Percentiles rank a stretch among this genome's conserved stretches.
Conservation (phyloP, 1,284 basidiomycete genomes). For the Singerocomus rubriflavus region DNA sequence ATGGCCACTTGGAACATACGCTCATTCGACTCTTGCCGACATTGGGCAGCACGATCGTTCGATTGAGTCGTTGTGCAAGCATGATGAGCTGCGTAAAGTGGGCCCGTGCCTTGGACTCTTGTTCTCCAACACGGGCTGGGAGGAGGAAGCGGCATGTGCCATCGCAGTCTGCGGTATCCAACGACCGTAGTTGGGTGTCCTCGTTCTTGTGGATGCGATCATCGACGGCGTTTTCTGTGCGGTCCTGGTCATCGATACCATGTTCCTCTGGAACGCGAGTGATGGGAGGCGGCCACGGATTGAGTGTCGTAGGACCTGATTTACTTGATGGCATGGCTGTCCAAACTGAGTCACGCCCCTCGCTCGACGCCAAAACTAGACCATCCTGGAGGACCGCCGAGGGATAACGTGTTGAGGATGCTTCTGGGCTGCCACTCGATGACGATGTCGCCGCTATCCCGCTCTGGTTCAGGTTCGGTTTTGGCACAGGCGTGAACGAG, state of each 20-base stretch:
- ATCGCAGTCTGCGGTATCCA: slow-evolving; percentile 16
- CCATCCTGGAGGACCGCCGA: background rate
- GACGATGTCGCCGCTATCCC: background rate
- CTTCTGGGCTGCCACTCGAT: background rate
- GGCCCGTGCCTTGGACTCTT: slow-evolving; percentile 47
- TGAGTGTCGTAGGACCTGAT: background rate
- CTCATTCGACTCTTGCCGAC: slow-evolving; percentile 49
- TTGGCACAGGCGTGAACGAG: slow-evolving; percentile 5
- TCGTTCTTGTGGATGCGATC: background rate
- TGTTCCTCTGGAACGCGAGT: slow-evolving; percentile 13
- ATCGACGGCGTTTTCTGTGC: background rate
- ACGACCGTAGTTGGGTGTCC: background rate
- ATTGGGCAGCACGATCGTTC: slow-evolving; percentile 52
- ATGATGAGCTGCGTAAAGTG: slow-evolving; percentile 45
- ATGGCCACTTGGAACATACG: slow-evolving; percentile 42
- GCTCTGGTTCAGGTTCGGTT: background rate
- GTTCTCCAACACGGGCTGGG: slow-evolving; percentile 45
- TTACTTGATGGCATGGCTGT: background rate
- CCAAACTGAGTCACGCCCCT: background rate
- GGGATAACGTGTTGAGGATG: background rate
- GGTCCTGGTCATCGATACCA: background rate
- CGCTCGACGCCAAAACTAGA: background rate
- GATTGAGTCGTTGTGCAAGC: slow-evolving; percentile 42
- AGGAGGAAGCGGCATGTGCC: slow-evolving; percentile 44
- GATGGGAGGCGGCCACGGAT: slow-evolving; percentile 15